phyloP scores from a whole-genome alignment of 2,329 filamentous ascomycete species.

The Trichoderma brevicompactum region DNA sequence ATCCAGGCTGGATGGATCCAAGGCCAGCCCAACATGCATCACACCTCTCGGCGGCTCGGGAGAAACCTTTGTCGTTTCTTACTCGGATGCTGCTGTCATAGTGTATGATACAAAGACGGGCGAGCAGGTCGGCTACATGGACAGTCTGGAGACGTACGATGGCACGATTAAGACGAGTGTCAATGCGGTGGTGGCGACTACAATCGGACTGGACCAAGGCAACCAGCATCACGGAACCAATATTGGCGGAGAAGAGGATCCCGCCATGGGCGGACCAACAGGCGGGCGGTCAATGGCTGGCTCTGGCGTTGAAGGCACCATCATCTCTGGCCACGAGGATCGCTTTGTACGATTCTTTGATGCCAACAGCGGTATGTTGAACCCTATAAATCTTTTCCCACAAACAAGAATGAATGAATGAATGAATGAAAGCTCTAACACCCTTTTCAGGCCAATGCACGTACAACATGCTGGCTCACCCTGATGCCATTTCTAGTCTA shows the following conservation, averaged over 20 bases:
- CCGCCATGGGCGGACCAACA: slow-evolving; percentile 75
- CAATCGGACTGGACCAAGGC: slow-evolving; percentile 75
- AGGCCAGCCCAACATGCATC: slow-evolving; percentile 86
- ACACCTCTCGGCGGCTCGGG: slow-evolving; percentile 82
- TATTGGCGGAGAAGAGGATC: slow-evolving; percentile 73
- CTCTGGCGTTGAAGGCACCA: slow-evolving; percentile 85
- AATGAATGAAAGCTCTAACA: slow-evolving; percentile 4
- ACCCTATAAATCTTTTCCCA: slow-evolving; percentile 33
- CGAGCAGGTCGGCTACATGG: slow-evolving; percentile 91
- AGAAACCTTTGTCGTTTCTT: slow-evolving; percentile 90
- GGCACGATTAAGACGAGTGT: slow-evolving; percentile 78
- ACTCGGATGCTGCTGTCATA: slow-evolving; percentile 85
- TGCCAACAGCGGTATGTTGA: slow-evolving; percentile 89
- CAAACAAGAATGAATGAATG: neutral
- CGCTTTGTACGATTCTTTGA: slow-evolving; percentile 96
- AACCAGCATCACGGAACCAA: slow-evolving; percentile 57
- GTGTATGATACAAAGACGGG: slow-evolving; percentile 92
- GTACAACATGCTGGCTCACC: slow-evolving; percentile 97
- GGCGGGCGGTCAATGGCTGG: slow-evolving; percentile 67
- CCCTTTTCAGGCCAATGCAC: slow-evolving; percentile 85
- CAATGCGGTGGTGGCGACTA: slow-evolving; percentile 89
- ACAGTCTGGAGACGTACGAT: slow-evolving; percentile 91
- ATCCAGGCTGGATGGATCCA: slow-evolving; percentile 64
- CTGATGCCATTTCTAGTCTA: slow-evolving; percentile 87
- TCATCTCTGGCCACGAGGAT: slow-evolving; percentile 97